A percentile compares a stretch with the other conserved stretches of the same genome.
phyloP scores from a whole-genome alignment of 192 early-diverging fungal species.

The Coemansia sp. region DNA sequence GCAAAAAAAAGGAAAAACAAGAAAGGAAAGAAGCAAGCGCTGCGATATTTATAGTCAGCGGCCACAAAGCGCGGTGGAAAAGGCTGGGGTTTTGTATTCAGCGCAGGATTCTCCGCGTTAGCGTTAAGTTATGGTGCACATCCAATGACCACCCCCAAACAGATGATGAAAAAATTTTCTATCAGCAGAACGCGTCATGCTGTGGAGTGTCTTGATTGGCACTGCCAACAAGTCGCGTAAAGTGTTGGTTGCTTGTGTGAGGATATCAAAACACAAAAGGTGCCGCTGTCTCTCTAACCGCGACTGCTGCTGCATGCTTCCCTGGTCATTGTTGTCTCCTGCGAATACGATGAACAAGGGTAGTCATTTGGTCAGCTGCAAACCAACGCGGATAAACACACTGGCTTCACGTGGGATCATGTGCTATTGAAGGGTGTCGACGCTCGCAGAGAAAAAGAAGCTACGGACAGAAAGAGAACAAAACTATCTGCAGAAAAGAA shows the following conservation, averaged over 20 bases:
- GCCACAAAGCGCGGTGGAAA: background rate
- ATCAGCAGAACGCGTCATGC: background rate
- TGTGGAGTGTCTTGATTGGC: background rate
- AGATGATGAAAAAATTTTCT: background rate
- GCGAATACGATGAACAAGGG: background rate
- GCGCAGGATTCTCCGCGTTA: background rate
- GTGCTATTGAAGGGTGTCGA: background rate
- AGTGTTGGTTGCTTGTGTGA: background rate
- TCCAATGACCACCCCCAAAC: background rate
- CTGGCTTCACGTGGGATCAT: background rate
- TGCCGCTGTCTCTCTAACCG: background rate
- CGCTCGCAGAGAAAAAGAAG: background rate
- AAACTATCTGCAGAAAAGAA: no score
- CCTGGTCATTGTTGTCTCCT: background rate
- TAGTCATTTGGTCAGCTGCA: background rate
- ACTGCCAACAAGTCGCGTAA: background rate
- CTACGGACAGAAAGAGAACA: background rate
- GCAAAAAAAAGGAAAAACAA: background rate
- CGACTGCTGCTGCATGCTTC: background rate
- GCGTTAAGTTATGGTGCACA: background rate
- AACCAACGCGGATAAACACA: background rate
- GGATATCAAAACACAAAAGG: background rate
- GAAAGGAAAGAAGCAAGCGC: constrained; percentile 4
- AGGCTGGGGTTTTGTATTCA: background rate
- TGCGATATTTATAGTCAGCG: constrained; percentile 10